Evolutionary conservation across 1,284 basidiomycete genomes (phyloP).

Genomic region (Golubevia sp.): DNA sequence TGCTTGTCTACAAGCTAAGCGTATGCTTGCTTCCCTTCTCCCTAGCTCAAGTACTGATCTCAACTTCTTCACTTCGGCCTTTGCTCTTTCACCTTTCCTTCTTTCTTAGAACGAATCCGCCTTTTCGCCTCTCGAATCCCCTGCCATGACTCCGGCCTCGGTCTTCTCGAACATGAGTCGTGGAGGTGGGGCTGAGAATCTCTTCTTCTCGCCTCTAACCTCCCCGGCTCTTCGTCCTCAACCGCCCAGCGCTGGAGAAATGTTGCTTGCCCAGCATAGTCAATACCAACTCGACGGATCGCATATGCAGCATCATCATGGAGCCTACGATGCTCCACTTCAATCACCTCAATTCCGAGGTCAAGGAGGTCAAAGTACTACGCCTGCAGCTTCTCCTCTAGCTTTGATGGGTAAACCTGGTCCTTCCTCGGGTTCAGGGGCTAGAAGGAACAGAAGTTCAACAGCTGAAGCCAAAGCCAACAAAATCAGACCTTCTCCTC

Average conservation of each 20-base stretch:
- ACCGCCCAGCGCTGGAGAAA: constrained; percentile 22
- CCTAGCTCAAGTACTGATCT: background rate
- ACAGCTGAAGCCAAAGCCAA: constrained; percentile 37
- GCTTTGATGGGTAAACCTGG: constrained; percentile 29
- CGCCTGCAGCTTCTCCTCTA: constrained; percentile 40
- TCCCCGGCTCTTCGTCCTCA: constrained; percentile 56
- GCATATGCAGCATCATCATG: background rate
- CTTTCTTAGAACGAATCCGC: no score
- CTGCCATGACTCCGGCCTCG: constrained; percentile 54
- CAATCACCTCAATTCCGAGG: background rate
- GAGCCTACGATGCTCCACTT: background rate
- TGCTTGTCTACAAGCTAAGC: background rate
- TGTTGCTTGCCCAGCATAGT: constrained; percentile 18
- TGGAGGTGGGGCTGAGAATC: background rate
- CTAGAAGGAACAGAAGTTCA: constrained; percentile 40
- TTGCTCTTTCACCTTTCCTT: background rate
- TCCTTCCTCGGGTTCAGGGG: no score
- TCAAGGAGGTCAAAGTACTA: constrained; percentile 11
- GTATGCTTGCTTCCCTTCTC: background rate
- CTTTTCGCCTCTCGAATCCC: constrained; percentile 36
- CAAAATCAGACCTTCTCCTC: constrained; percentile 49
- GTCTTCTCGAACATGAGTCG: constrained; percentile 25
- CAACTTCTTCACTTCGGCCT: background rate
- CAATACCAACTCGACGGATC: background rate
- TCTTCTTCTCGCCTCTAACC: constrained; percentile 54